Evolutionary conservation across 768 basidiomycete species (phyloP), one percentile per base, ranked within the genome.

Genomic region (Tylopilus vinaceipallidus): DNA sequence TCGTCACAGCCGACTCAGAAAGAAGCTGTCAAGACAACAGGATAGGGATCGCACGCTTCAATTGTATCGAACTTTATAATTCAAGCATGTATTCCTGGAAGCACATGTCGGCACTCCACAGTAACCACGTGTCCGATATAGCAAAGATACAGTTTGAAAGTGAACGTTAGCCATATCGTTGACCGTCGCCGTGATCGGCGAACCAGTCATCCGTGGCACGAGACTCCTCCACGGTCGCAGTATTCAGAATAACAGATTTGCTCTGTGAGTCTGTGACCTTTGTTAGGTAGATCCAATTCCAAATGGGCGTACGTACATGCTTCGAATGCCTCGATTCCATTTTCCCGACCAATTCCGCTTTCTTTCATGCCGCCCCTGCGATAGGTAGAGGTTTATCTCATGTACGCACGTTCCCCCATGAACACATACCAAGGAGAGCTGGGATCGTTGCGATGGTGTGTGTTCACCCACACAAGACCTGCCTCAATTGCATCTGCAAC

Each of bases 281-380:
- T 32, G 49, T 62, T 24, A 56, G 44, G 14, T 4, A 3, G 16
- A 45, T 26, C 20, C 42, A 19, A 16, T 6, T 26, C 32, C 10
- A 27, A 34, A 42, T 22, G 7, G 23, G 16, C 19, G n/a, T 20
- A 45, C 87, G 52, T 53, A 89, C 89, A 92, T 52, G 85, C 77
- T 64, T 88, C 81, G 43, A 84, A 80, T 14, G 90, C 88, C 62
- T 92, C 91, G 4, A 87, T 49, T 1, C 91, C 91, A 55, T 94
- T 94, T 63, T 94, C 91, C 49, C 91, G 70, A 6, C 91, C 91
- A 45, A 91, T 85, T 2, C 91, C 91, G 58, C 90, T 92, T 55
- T 87, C 85, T 64, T 92, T 91, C 88, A 91, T 88, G 6, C 90
- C 90, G 17, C 90, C 90, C 88, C 88, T 88, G 53, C 24, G n/a